Evolutionary conservation across 2,329 filamentous ascomycete species (phyloP), one percentile per base, ranked within the genome.

Genomic region (Aspergillus intermedius): DNA sequence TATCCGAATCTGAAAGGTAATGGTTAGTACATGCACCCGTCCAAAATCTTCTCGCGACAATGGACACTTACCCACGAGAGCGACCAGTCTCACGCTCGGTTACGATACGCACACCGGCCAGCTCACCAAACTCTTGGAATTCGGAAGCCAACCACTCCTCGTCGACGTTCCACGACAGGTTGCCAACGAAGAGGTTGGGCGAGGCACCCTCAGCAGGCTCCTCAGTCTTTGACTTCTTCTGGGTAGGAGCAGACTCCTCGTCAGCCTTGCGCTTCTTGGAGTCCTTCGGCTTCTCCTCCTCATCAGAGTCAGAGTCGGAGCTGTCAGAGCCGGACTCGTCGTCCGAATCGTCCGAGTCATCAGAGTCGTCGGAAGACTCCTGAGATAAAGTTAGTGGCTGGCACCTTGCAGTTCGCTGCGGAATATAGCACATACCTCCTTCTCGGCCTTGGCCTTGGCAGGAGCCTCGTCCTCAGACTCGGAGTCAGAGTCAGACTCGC

Each of bases 101-200:
- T 68, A 95, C 87, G 64, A 95, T 83, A 60, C 88, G 86, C 56
- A 84, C 86, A 61, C 82, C 80, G 57, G 76, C 74, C 49, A 94
- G 77, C 63, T 86, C 86, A 55, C 84, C 85, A 62, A 85, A 91
- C 54, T 80, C 74, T 75, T 90, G 81, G 75, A 96, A 95, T 68
- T 91, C 86, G 61, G 85, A 80, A 58, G 80, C 78, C 55, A 96
- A 83, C 74, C 81, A 82, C 56, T 90, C 83, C 70, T 95, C 91
- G 60, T 94, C 88, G 46, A 95, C 77, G 66, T 84, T 88, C 90
- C 90, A 96, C 72, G 87, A 89, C 55, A 96, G 78, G 77, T 89
- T 91, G 60, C 91, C 91, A 57, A 90, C 83, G 71, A 95, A 96
- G 47, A 96, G 83, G 62, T 90, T 95, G 57, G 65, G 55, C 28